Conservation (phyloP, 495 filamentous ascomycete genomes). For the Pseudomonodictys pantanalensis region DNA sequence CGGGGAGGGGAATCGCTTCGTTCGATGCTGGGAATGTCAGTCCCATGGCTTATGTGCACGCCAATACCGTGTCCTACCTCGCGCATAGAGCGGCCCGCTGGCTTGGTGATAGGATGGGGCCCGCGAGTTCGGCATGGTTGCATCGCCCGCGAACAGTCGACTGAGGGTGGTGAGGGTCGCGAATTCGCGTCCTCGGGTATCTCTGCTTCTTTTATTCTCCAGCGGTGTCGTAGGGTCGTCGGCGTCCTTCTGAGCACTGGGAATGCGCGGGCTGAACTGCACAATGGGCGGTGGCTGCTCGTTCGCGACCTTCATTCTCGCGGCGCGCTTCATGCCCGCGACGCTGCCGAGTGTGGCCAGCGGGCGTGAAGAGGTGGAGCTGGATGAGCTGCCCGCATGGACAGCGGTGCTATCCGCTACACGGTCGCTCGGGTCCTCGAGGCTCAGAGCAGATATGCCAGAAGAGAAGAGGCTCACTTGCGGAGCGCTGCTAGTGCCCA, state of each 20-base stretch:
- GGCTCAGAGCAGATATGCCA: not conserved
- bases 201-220: constrained; percentile 16
- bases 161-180: constrained; percentile 39
- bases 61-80: constrained; percentile 23
- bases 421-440: constrained; percentile 13
- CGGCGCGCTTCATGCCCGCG: constrained; percentile 17
- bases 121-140: constrained; percentile 30
- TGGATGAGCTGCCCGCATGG: not conserved
- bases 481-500: not conserved
- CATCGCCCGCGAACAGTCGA: constrained; percentile 39
- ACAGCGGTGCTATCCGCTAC: not conserved
- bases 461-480: constrained; percentile 24
- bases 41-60: not conserved
- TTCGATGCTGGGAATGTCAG: constrained; percentile 26
- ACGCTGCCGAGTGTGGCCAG: constrained; percentile 10
- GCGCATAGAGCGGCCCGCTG: constrained; percentile 17
- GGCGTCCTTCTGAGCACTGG: constrained; percentile 44
- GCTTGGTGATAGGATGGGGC: constrained; percentile 37
- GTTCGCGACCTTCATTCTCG: constrained; percentile 19
- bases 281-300: constrained; percentile 16
- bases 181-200: constrained; percentile 28
- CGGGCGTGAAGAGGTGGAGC: constrained; percentile 24
- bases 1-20: constrained; percentile 50
- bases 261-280: constrained; percentile 14
- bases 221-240: constrained; percentile 43